Percentiles rank a stretch among this genome's conserved stretches.
These are phyloP conservation scores for Aquilaria malaccensis DNA, from an alignment of 345 rosid genomes.

Conservation along the genomic window DNA sequence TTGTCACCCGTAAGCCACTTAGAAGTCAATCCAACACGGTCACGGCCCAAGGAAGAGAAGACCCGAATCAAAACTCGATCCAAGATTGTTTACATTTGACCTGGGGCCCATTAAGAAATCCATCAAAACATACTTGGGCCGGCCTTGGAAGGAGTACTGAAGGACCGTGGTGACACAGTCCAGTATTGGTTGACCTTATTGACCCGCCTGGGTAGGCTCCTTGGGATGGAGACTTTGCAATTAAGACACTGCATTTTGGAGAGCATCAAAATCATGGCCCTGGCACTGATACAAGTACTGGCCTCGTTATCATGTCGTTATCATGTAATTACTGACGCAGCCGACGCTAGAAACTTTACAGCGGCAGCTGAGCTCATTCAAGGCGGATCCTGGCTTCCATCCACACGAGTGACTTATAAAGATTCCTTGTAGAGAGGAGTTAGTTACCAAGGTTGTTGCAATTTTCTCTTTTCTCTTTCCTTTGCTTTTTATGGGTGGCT, in stretches of 20 bases:
- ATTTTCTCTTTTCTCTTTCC: no score
- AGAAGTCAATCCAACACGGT: slow-evolving; percentile 50
- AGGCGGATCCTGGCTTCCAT: slow-evolving; percentile 72
- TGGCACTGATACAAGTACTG: slow-evolving; percentile 51
- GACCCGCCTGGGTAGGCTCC: slow-evolving; percentile 75
- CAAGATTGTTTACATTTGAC: slow-evolving; percentile 58
- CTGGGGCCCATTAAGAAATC: slow-evolving; percentile 40
- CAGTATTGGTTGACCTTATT: slow-evolving; percentile 42
- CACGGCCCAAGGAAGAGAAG: slow-evolving; percentile 71
- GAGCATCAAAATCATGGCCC: slow-evolving; percentile 71
- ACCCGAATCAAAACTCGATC: slow-evolving; percentile 64
- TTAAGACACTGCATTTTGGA: slow-evolving; percentile 64
- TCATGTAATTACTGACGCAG: slow-evolving; percentile 36
- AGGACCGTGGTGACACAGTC: slow-evolving; percentile 70
- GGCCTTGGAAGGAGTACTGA: slow-evolving; percentile 80
- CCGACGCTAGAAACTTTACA: slow-evolving; percentile 61
- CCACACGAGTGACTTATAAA: slow-evolving; percentile 58
- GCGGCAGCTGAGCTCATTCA: slow-evolving; percentile 55
- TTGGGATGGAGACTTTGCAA: slow-evolving; percentile 61
- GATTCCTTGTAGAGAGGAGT: slow-evolving; percentile 34
- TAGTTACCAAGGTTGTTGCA: no score
- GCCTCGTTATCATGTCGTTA: slow-evolving; percentile 56
- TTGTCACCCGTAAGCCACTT: slow-evolving; percentile 61
- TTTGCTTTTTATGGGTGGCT: no score
- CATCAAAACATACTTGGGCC: slow-evolving; percentile 55